These are phyloP conservation scores for Coniosporium apollinis DNA, from an alignment of 495 filamentous ascomycete genomes.

Conservation along the genomic window DNA sequence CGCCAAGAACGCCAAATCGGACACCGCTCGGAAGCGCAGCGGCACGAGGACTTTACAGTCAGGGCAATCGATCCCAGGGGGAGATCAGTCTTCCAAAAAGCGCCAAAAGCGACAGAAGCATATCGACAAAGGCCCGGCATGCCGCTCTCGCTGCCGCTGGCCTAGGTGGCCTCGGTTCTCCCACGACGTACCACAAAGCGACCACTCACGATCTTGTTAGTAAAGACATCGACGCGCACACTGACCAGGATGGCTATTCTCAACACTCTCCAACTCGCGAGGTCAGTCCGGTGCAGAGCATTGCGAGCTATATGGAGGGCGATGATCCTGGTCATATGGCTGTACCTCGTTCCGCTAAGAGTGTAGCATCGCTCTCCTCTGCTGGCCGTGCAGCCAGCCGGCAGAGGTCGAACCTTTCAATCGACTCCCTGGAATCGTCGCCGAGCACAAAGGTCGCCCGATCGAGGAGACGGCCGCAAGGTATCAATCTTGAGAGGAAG, in stretches of 20 bases:
- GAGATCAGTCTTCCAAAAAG: slow-evolving; percentile 36
- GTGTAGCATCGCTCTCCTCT: slow-evolving; percentile 14
- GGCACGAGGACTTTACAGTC: too few relatives aligned
- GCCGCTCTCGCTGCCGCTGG: slow-evolving; percentile 25
- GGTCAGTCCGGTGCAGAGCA: slow-evolving; percentile 76
- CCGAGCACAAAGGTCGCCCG: slow-evolving; percentile 24
- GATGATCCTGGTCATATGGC: slow-evolving; percentile 20
- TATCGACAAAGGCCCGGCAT: slow-evolving; percentile 25
- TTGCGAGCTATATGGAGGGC: slow-evolving; percentile 53
- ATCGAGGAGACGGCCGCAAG: slow-evolving; percentile 34
- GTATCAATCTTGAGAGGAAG: slow-evolving; percentile 32
- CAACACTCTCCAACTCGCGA: slow-evolving; percentile 34
- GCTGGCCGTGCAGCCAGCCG: slow-evolving; percentile 1
- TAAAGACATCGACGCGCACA: slow-evolving; percentile 13
- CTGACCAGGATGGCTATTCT: slow-evolving; percentile 20
- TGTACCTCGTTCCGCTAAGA: slow-evolving; percentile 10
- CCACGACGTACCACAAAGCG: slow-evolving; percentile 3
- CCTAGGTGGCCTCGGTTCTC: slow-evolving; percentile 9
- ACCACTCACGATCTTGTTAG: too few relatives aligned
- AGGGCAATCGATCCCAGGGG: slow-evolving; percentile 42
- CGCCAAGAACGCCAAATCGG: slow-evolving; percentile 22
- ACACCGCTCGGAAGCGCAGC: too few relatives aligned
- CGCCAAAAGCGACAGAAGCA: slow-evolving; percentile 31
- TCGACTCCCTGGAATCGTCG: slow-evolving; percentile 17
- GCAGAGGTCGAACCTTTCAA: slow-evolving; percentile 10